phyloP scores from a whole-genome alignment of 2,329 filamentous ascomycete genomes.

The Xylogone sp. region DNA sequence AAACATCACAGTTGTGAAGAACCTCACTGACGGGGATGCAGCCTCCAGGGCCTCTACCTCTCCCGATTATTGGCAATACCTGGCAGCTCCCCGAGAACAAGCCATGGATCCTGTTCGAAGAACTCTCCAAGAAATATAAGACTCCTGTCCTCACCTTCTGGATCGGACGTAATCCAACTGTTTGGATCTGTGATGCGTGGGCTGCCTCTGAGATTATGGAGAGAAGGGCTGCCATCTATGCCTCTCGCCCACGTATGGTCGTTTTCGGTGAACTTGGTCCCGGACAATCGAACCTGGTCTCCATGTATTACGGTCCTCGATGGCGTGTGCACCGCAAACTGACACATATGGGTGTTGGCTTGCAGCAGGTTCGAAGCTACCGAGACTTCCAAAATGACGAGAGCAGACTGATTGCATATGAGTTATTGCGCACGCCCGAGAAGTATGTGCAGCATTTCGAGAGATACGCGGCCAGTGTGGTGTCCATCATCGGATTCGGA shows the following conservation, averaged over 20 bases:
- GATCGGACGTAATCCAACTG: conserved; percentile 16
- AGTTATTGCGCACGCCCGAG: conserved; percentile 14
- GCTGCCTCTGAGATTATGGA: conserved; percentile 16
- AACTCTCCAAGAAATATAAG: conserved; percentile 14
- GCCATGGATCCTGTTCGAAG: conserved; percentile 19
- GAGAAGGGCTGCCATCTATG: conserved; percentile 16
- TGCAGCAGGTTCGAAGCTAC: conserved; percentile 19
- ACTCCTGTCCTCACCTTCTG: conserved; percentile 18
- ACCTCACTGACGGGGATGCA: background rate
- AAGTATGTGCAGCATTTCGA: conserved; percentile 17
- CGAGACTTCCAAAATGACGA: conserved; percentile 18
- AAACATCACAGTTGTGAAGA: background rate
- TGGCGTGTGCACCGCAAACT: conserved; percentile 19
- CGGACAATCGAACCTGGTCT: conserved; percentile 15
- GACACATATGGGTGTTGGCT: conserved; percentile 17
- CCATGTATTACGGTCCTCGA: conserved; percentile 17
- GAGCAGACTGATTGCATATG: conserved; percentile 15
- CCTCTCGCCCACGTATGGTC: conserved; percentile 16
- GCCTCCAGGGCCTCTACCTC: conserved; percentile 17
- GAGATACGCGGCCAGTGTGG: conserved; percentile 17
- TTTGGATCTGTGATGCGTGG: conserved; percentile 17
- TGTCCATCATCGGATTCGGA: conserved; percentile 20
- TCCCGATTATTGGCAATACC: conserved; percentile 18
- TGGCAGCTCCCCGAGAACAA: conserved; percentile 12
- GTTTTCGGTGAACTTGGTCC: conserved; percentile 17